phyloP scores from a whole-genome alignment of 768 basidiomycete species.

The Mycena sanguinolenta region DNA sequence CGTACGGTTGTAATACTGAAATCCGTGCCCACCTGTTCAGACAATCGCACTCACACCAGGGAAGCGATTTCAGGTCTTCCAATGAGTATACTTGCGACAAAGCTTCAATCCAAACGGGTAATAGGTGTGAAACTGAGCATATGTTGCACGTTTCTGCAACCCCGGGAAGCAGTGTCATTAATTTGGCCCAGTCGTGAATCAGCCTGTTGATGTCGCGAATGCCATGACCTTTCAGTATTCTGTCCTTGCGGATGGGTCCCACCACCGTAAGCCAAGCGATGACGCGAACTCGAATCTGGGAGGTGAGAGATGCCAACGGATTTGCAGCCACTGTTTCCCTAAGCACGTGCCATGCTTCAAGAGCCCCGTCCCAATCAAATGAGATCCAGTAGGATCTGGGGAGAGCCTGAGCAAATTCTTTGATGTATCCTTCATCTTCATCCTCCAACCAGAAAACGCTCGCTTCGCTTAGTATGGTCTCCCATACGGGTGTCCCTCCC shows the following conservation, averaged over 20 bases:
- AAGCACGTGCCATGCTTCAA: background rate
- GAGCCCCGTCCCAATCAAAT: background rate
- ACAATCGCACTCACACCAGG: background rate
- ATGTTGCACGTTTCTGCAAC: background rate
- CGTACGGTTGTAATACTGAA: too few relatives aligned
- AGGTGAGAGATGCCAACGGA: background rate
- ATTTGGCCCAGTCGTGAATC: background rate
- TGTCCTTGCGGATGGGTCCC: background rate
- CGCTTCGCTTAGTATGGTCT: too few relatives aligned
- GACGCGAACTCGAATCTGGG: constrained; percentile 7
- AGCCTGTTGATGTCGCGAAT: too few relatives aligned
- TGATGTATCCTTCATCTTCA: constrained; percentile 18
- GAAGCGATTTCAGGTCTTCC: too few relatives aligned
- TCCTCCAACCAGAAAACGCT: too few relatives aligned
- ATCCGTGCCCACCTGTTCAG: background rate
- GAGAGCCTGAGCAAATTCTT: background rate
- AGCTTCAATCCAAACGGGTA: constrained; percentile 12
- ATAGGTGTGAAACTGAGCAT: background rate
- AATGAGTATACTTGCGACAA: constrained; percentile 9
- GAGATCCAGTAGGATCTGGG: background rate
- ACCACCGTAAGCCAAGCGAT: constrained; percentile 13
- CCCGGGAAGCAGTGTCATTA: background rate
- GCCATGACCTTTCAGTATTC: background rate
- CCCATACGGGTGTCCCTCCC: too few relatives aligned
- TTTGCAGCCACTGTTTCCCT: background rate